Percentiles rank a stretch among this genome's conserved stretches.
phyloP scores from a whole-genome alignment of 1,284 basidiomycete species.

The Malassezia vespertilionis region DNA sequence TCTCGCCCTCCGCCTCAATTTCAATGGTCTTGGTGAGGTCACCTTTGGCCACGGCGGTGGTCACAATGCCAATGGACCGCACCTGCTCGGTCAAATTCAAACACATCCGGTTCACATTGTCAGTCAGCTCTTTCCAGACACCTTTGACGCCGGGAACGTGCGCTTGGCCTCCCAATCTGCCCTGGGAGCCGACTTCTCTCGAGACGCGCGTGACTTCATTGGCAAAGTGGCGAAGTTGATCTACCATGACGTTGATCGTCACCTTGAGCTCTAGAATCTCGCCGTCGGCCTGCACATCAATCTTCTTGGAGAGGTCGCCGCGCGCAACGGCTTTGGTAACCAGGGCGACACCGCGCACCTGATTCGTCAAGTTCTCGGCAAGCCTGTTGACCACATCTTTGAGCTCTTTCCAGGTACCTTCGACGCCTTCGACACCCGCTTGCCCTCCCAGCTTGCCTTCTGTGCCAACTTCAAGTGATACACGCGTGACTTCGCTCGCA shows the following conservation, averaged over 20 bases:
- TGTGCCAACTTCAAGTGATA: conserved; percentile 65
- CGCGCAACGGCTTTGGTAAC: conserved; percentile 96
- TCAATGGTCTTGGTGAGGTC: conserved; percentile 54
- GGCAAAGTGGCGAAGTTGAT: conserved; percentile 74
- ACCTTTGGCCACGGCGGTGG: conserved; percentile 68
- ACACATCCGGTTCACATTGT: conserved; percentile 82
- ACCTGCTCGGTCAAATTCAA: conserved; percentile 86
- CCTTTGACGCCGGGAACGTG: conserved; percentile 47
- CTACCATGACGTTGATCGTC: conserved; percentile 93
- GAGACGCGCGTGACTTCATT: conserved; percentile 94
- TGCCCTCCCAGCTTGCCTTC: conserved; percentile 49
- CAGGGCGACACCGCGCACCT: conserved; percentile 85
- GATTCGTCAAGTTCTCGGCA: conserved; percentile 60
- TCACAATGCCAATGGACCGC: conserved; percentile 75
- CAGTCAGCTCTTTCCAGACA: conserved; percentile 48
- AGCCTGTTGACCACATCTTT: conserved; percentile 48
- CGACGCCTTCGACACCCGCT: conserved; percentile 46
- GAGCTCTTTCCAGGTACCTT: conserved; percentile 48
- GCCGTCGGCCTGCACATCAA: conserved; percentile 88
- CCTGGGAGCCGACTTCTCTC: conserved; percentile 43
- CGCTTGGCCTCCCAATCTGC: conserved; percentile 46
- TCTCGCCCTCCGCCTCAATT: conserved; percentile 76
- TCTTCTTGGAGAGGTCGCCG: conserved; percentile 88
- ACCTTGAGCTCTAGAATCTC: conserved; percentile 96
- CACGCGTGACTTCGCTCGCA: conserved; percentile 85